Evolutionary conservation across 768 basidiomycete genomes (phyloP).

Genomic region (Lenzites betulinus): DNA sequence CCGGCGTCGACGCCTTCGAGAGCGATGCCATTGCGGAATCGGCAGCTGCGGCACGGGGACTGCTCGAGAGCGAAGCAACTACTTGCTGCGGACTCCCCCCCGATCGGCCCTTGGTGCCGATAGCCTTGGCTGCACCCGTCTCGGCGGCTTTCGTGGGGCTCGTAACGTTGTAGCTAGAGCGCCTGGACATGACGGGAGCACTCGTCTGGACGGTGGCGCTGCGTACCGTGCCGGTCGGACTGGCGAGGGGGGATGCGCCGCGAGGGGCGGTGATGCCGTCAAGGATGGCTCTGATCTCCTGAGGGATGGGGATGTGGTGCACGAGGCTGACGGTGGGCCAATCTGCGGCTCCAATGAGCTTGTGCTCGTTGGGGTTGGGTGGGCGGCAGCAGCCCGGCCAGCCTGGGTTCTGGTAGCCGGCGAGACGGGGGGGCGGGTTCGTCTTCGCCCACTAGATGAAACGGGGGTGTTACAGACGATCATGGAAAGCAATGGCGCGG

Average conservation of each 20-base stretch:
- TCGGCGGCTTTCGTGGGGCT: constrained; percentile 27
- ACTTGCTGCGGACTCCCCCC: constrained; percentile 55
- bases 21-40: constrained; percentile 47
- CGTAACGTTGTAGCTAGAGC: constrained; percentile 26
- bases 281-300: constrained; percentile 67
- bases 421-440: constrained; percentile 53
- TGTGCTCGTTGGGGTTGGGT: constrained; percentile 59
- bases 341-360: constrained; percentile 67
- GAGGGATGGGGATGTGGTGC: constrained; percentile 72
- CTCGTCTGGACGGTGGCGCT: constrained; percentile 16
- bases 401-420: constrained; percentile 68
- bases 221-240: constrained; percentile 21
- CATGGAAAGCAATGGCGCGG: constrained; percentile 18
- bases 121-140: constrained; percentile 17
- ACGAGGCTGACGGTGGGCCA: constrained; percentile 81
- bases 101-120: constrained; percentile 47
- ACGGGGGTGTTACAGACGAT: constrained; percentile 18
- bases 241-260: constrained; percentile 24
- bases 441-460: constrained; percentile 68
- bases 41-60: constrained; percentile 39
- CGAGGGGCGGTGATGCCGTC: constrained; percentile 47
- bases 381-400: constrained; percentile 93
- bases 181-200: constrained; percentile 27
- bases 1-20: constrained; percentile 45
- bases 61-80: constrained; percentile 40